Conservation (phyloP, 2,329 filamentous ascomycete species). For the Talaromyces sp. region DNA sequence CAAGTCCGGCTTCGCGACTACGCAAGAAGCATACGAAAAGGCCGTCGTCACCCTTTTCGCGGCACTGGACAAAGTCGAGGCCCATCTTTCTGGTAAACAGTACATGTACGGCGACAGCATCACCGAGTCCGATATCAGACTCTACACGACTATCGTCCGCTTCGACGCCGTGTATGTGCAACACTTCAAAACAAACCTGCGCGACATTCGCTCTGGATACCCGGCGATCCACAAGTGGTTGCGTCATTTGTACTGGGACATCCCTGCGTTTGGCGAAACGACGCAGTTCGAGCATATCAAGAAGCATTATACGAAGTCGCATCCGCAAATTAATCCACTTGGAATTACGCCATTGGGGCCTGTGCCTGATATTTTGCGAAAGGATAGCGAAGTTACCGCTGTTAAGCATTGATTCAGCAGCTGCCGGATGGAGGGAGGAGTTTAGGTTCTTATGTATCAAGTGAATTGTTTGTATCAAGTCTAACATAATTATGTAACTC, state of each 20-base stretch:
- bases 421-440: background rate
- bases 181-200: constrained; percentile 77
- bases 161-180: constrained; percentile 80
- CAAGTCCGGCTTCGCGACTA: constrained; percentile 74
- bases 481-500: background rate
- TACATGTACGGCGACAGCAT: constrained; percentile 69
- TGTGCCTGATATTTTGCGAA: constrained; percentile 71
- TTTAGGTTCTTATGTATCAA: background rate
- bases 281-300: constrained; percentile 97
- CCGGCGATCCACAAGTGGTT: constrained; percentile 79
- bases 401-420: constrained; percentile 15
- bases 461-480: constrained; percentile 3
- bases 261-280: constrained; percentile 72
- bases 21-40: constrained; percentile 75
- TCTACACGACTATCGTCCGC: constrained; percentile 69
- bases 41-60: constrained; percentile 70
- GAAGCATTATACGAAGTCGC: constrained; percentile 67
- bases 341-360: constrained; percentile 83
- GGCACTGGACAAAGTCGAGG: constrained; percentile 72
- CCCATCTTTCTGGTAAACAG: constrained; percentile 57
- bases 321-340: constrained; percentile 62
- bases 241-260: constrained; percentile 78
- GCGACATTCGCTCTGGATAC: constrained; percentile 80
- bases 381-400: constrained; percentile 69
- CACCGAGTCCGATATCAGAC: constrained; percentile 77